These are phyloP conservation scores for Talaromyces wortmannii DNA, from an alignment of 495 filamentous ascomycete genomes.

Conservation along the genomic window DNA sequence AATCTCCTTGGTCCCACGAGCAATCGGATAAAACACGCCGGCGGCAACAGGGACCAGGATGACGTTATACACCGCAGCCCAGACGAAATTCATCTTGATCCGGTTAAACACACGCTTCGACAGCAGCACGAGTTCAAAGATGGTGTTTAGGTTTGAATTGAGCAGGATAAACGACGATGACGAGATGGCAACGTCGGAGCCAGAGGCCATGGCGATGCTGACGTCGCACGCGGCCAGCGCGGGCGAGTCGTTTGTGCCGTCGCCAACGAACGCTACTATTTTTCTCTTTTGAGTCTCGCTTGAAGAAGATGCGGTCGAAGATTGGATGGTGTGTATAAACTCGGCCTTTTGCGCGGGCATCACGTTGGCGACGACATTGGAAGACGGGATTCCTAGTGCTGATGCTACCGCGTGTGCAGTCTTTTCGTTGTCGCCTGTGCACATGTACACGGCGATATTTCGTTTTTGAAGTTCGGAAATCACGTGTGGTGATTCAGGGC, in stretches of 20 bases:
- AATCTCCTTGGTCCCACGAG: conserved; percentile 38
- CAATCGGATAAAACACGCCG: conserved; percentile 69
- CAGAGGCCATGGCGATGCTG: conserved; percentile 76
- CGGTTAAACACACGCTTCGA: conserved; percentile 65
- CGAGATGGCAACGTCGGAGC: conserved; percentile 77
- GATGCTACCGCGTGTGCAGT: conserved; percentile 61
- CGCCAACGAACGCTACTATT: conserved; percentile 64
- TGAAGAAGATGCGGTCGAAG: background rate
- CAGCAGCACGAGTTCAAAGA: conserved; percentile 69
- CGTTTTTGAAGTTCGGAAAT: conserved; percentile 60
- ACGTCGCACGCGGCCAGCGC: conserved; percentile 76
- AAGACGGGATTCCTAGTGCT: conserved; percentile 64
- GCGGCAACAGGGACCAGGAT: conserved; percentile 77
- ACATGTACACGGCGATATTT: conserved; percentile 76
- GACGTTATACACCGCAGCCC: conserved; percentile 84
- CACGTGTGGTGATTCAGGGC: conserved; percentile 62
- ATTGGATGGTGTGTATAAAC: conserved; percentile 73
- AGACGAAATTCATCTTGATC: conserved; percentile 81
- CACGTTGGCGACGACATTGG: conserved; percentile 81
- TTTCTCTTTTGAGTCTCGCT: background rate
- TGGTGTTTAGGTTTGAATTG: conserved; percentile 57
- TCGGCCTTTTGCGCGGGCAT: conserved; percentile 81
- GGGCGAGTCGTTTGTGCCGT: conserved; percentile 86
- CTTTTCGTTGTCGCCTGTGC: conserved; percentile 68
- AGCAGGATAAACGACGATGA: conserved; percentile 83